These are phyloP conservation scores for Fraxinus excelsior DNA, from an alignment of 257 asterid genomes.

Conservation along the genomic window DNA sequence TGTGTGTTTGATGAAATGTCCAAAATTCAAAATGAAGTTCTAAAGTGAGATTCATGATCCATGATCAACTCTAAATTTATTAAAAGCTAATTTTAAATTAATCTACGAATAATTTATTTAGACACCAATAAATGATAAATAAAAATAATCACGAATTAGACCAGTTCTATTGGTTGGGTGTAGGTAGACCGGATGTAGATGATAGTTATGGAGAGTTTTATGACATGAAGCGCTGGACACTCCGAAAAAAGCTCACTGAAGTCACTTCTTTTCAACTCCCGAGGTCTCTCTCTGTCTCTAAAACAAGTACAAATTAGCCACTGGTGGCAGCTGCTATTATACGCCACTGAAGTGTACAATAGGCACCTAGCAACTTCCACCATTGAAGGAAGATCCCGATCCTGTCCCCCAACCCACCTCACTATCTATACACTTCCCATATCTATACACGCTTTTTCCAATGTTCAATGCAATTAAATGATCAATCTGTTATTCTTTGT, in stretches of 20 bases:
- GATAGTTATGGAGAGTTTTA: background rate
- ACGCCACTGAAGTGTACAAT: conserved; percentile 29
- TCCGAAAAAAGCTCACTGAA: conserved; percentile 34
- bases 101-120: too few species aligned
- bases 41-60: too few species aligned
- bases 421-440: background rate
- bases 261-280: conserved; percentile 43
- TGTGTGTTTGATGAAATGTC: too few species aligned
- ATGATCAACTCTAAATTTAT: too few species aligned
- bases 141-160: too few species aligned
- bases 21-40: too few species aligned
- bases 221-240: conserved; percentile 34
- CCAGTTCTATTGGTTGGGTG: background rate
- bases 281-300: conserved; percentile 5
- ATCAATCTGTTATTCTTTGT: background rate
- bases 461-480: background rate
- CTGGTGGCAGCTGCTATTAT: conserved; percentile 11
- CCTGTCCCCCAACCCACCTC: background rate
- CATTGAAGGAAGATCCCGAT: background rate
- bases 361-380: conserved; percentile 20
- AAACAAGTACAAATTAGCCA: background rate
- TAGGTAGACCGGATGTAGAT: background rate
- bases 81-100: too few species aligned
- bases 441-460: background rate
- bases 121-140: too few species aligned